phyloP scores from a whole-genome alignment of 2,329 filamentous ascomycete species.

The Claviceps arundinis region DNA sequence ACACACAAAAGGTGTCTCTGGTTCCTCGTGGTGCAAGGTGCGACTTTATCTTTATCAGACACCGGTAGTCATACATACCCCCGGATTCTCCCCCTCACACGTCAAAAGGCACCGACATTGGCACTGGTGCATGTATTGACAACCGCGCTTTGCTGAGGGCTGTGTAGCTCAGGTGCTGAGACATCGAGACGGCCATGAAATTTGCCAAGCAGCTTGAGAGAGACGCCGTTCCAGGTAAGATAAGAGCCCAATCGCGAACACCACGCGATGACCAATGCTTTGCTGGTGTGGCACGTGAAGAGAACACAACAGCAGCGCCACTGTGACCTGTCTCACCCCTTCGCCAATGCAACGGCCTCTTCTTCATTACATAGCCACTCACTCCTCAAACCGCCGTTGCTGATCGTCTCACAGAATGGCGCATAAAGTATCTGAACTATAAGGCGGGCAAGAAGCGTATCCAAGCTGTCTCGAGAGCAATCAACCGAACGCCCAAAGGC shows the following conservation, averaged over 20 bases:
- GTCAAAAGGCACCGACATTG: not conserved
- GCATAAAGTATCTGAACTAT: constrained; percentile 87
- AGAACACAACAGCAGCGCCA: too few species aligned
- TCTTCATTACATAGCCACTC: not conserved
- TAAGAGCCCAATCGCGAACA: too few species aligned
- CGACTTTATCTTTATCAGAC: not conserved
- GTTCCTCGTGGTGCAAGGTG: not conserved
- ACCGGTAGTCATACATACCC: not conserved
- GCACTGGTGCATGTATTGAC: not conserved
- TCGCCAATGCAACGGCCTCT: too few species aligned
- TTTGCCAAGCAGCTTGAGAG: constrained; percentile 11
- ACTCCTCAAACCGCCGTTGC: not conserved
- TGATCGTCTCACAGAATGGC: constrained; percentile 52
- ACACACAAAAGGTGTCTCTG: not conserved
- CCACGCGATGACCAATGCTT: not conserved
- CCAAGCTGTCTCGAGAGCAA: constrained; percentile 65
- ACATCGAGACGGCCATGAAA: constrained; percentile 8
- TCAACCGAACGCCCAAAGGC: constrained; percentile 43
- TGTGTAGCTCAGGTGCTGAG: constrained; percentile 5
- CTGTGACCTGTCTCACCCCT: not conserved
- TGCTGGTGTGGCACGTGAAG: too few species aligned
- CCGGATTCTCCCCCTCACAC: not conserved
- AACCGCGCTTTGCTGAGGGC: constrained; percentile 1
- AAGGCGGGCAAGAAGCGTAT: constrained; percentile 91
- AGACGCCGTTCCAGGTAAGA: constrained; percentile 56